These are phyloP conservation scores for Nicotiana noctiflora DNA, from an alignment of 257 asterid species.

Conservation along the genomic window DNA sequence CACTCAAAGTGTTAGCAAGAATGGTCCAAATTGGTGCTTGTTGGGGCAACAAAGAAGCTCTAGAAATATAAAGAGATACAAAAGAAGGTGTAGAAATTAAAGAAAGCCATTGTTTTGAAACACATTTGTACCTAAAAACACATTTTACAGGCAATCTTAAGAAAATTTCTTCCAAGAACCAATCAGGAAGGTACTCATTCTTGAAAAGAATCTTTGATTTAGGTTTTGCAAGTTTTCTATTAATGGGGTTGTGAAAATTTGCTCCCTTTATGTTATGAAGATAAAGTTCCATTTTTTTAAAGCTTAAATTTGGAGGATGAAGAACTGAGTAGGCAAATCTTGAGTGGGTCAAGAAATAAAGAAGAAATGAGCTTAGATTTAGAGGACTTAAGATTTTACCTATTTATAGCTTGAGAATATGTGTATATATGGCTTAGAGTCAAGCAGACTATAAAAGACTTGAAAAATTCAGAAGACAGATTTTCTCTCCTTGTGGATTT, in stretches of 20 bases:
- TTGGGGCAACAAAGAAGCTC: not conserved
- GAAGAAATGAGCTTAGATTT: not conserved
- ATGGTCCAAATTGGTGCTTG: not conserved
- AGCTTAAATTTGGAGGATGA: not conserved
- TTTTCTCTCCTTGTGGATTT: too few relatives aligned
- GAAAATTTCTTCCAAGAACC: slow-evolving; percentile 5
- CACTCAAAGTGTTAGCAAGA: not conserved
- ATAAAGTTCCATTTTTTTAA: not conserved
- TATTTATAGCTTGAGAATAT: too few relatives aligned
- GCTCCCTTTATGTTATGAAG: not conserved
- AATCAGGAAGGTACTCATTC: slow-evolving; percentile 6
- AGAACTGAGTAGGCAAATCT: not conserved
- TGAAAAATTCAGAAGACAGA: too few relatives aligned
- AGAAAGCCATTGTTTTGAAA: slow-evolving; percentile 1
- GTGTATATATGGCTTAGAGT: too few relatives aligned
- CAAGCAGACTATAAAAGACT: too few relatives aligned
- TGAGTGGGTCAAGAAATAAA: not conserved
- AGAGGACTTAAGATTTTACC: too few relatives aligned
- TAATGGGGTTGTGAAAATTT: not conserved
- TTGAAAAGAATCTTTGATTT: not conserved
- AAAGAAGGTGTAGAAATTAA: slow-evolving; percentile 5
- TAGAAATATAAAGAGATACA: not conserved
- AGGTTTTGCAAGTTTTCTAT: not conserved
- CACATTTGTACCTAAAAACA: slow-evolving; percentile 13
- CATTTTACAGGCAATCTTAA: slow-evolving; percentile 8